A percentile compares a stretch with the other conserved stretches of the same genome.
These are phyloP conservation scores for Daphne laureola DNA, from an alignment of 441 rosid species.

Conservation along the genomic window DNA sequence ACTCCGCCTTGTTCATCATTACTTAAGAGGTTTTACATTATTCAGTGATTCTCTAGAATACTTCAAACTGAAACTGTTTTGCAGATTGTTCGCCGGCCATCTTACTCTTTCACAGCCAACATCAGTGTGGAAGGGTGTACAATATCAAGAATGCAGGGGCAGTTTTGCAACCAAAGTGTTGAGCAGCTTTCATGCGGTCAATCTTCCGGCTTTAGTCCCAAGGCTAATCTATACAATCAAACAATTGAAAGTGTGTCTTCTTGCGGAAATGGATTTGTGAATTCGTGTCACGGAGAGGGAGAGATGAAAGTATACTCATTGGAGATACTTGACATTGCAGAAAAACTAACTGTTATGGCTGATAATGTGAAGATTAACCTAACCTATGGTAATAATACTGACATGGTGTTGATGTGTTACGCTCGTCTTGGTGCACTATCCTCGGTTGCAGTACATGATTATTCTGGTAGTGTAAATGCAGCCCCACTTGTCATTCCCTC, in stretches of 20 bases:
- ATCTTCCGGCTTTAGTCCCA: conserved; percentile 30
- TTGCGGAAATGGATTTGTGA: conserved; percentile 40
- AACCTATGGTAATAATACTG: conserved; percentile 24
- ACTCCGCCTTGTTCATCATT: no score
- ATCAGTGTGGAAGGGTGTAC: conserved; percentile 84
- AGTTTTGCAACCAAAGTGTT: conserved; percentile 80
- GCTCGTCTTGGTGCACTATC: conserved; percentile 81
- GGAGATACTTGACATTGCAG: conserved; percentile 55
- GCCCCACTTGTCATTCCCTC: conserved; percentile 49
- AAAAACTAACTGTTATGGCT: conserved; percentile 40
- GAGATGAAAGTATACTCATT: conserved; percentile 60
- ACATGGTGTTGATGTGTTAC: conserved; percentile 45
- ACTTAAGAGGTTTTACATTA: no score
- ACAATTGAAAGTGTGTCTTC: conserved; percentile 37
- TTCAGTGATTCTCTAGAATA: no score
- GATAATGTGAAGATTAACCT: conserved; percentile 34
- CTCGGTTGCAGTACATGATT: conserved; percentile 55
- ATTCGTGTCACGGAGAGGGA: conserved; percentile 44
- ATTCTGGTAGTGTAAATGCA: conserved; percentile 51
- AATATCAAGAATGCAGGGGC: conserved; percentile 71
- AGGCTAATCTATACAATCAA: conserved; percentile 16
- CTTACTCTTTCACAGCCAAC: conserved; percentile 74
- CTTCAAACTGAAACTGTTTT: neutral
- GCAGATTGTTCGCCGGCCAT: conserved; percentile 69
- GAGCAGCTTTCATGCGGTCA: conserved; percentile 53